Percentiles rank a stretch among this genome's conserved stretches.
These are phyloP conservation scores for Ogataea populi-albae DNA, from an alignment of 805 yeast species.

Conservation along the genomic window DNA sequence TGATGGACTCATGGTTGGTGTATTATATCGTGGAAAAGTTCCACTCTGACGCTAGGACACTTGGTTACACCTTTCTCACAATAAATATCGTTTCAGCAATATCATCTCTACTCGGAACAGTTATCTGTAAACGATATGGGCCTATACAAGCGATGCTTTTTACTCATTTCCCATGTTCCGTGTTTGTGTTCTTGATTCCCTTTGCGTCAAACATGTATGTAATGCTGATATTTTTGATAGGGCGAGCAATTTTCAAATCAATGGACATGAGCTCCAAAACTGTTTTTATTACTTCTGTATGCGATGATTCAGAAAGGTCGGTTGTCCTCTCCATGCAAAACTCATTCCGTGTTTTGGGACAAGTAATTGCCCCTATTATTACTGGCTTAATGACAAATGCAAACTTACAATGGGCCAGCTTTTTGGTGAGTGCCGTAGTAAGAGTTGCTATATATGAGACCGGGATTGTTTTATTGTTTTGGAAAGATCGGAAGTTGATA, in stretches of 20 bases:
- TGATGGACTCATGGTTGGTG: conserved; percentile 46
- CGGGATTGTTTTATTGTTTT: conserved; percentile 35
- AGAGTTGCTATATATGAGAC: conserved; percentile 39
- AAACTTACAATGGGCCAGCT: conserved; percentile 40
- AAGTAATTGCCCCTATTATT: conserved; percentile 40
- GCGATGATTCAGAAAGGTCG: conserved; percentile 39
- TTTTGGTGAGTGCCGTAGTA: conserved; percentile 39
- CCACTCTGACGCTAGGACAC: conserved; percentile 31
- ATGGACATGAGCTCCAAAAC: conserved; percentile 51
- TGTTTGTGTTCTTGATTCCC: conserved; percentile 38
- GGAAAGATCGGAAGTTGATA: conserved; percentile 23
- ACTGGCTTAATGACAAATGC: conserved; percentile 39
- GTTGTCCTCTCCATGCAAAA: conserved; percentile 45
- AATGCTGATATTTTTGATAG: conserved; percentile 33
- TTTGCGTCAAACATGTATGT: conserved; percentile 33
- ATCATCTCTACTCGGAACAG: conserved; percentile 41
- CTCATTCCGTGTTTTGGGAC: conserved; percentile 41
- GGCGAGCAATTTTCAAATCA: conserved; percentile 40
- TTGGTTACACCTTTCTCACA: conserved; percentile 40
- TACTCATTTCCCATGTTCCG: conserved; percentile 43
- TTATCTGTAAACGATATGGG: conserved; percentile 42
- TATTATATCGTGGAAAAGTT: conserved; percentile 41
- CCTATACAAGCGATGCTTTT: conserved; percentile 44
- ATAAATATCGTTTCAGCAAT: conserved; percentile 39
- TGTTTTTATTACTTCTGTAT: conserved; percentile 42